These are phyloP conservation scores for Pichia sp. DNA, from an alignment of 1,139 yeast genomes.

Conservation along the genomic window DNA sequence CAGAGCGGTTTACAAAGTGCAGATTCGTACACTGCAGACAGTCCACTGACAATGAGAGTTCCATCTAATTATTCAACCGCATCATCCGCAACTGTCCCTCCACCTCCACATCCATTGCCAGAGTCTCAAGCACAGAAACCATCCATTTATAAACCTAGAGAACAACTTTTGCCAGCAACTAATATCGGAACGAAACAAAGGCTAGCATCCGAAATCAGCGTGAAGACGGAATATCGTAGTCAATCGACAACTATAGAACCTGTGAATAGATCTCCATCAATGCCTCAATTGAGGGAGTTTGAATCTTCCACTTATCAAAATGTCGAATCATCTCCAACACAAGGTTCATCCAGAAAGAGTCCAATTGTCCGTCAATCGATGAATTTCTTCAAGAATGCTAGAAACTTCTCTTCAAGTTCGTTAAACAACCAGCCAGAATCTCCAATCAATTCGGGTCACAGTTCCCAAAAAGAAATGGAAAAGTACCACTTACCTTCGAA, in stretches of 20 bases:
- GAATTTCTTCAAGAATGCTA: constrained; percentile 25
- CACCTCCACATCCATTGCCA: constrained; percentile 3
- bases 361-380: constrained; percentile 30
- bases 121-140: background rate
- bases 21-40: constrained; percentile 2
- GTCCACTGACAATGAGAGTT: constrained; percentile 5
- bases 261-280: constrained; percentile 17
- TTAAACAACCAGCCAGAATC: constrained; percentile 13
- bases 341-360: constrained; percentile 19
- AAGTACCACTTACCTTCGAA: constrained; percentile 30
- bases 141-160: constrained; percentile 4
- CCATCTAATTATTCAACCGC: constrained; percentile 1
- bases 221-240: background rate
- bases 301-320: background rate
- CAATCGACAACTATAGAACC: background rate
- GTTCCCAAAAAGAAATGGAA: constrained; percentile 25
- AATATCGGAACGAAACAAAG: constrained; percentile 9
- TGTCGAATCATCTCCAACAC: constrained; percentile 11
- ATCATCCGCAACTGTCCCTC: background rate
- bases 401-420: constrained; percentile 25
- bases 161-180: constrained; percentile 10
- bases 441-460: constrained; percentile 13
- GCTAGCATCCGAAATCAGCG: constrained; percentile 3
- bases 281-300: constrained; percentile 9
- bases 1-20: background rate